Conservation (phyloP, 352 stramenopile genomes). For the Albugo laibachii region DNA sequence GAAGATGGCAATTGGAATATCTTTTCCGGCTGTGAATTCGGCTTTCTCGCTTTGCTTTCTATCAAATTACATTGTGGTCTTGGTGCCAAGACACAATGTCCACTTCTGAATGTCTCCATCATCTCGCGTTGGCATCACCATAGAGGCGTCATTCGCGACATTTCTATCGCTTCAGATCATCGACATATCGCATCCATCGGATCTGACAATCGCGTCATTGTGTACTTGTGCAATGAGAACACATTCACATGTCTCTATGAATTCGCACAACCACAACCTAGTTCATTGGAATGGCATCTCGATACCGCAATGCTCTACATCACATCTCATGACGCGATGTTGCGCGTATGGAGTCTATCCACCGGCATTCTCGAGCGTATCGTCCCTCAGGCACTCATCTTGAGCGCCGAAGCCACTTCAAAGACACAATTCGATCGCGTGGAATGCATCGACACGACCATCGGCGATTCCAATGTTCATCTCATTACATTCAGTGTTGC, state of each 20-base stretch:
- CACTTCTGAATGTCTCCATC: no score
- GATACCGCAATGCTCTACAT: slow-evolving; percentile 34
- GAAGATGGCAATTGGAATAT: no score
- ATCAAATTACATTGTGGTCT: no score
- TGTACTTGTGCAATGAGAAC: slow-evolving; percentile 1
- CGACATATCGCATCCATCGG: slow-evolving; percentile 1
- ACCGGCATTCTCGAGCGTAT: slow-evolving; percentile 41
- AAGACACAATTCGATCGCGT: slow-evolving; percentile 8
- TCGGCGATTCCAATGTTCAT: slow-evolving; percentile 32
- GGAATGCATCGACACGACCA: slow-evolving; percentile 25
- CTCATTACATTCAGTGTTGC: slow-evolving; percentile 45
- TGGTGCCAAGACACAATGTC: no score
- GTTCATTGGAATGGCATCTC: slow-evolving; percentile 29
- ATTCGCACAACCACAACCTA: not conserved
- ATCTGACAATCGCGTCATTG: not conserved
- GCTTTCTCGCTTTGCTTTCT: no score
- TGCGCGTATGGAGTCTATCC: slow-evolving; percentile 60
- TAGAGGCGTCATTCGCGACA: slow-evolving; percentile 1
- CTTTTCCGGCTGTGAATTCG: no score
- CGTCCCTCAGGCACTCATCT: no score
- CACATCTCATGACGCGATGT: slow-evolving; percentile 51
- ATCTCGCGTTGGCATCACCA: not conserved
- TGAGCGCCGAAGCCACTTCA: not conserved
- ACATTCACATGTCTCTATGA: not conserved
- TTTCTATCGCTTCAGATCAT: not conserved